A percentile compares a stretch with the other conserved stretches of the same genome.
phyloP scores from a whole-genome alignment of 1,284 basidiomycete species.

The Meripilus lineatus region DNA sequence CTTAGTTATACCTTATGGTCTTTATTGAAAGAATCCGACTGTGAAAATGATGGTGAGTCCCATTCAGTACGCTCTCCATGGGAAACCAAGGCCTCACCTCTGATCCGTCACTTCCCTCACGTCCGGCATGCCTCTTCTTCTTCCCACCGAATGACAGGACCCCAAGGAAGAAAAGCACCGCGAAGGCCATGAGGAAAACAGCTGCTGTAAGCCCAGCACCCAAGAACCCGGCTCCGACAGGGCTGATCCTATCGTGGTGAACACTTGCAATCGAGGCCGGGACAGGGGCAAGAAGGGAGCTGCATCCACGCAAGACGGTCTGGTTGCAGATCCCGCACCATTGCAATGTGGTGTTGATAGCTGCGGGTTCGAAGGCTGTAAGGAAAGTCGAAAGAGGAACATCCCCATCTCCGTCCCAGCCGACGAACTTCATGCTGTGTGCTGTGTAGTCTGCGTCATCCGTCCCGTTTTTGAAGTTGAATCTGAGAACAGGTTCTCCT shows the following conservation, averaged over 20 bases:
- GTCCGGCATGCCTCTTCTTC: background rate
- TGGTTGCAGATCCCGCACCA: constrained; percentile 62
- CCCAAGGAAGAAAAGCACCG: constrained; percentile 40
- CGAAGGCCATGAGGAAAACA: constrained; percentile 36
- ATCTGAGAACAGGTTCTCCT: constrained; percentile 38
- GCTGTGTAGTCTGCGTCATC: constrained; percentile 25
- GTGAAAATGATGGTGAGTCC: no score
- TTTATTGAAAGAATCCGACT: no score
- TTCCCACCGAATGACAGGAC: constrained; percentile 34
- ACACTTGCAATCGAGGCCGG: constrained; percentile 24
- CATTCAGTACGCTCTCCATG: no score
- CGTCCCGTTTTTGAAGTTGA: constrained; percentile 59
- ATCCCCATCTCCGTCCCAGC: constrained; percentile 31
- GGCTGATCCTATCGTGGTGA: constrained; percentile 38
- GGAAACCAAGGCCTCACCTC: no score
- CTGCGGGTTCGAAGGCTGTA: constrained; percentile 43
- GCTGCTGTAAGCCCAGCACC: constrained; percentile 56
- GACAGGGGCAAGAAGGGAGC: constrained; percentile 22
- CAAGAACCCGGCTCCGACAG: constrained; percentile 59
- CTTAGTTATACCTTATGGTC: no score
- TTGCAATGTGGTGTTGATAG: constrained; percentile 46
- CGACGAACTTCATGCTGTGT: constrained; percentile 25
- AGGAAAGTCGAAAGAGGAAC: constrained; percentile 55
- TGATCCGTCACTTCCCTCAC: no score
- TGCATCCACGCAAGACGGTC: constrained; percentile 49